Conservation (phyloP, 1,284 basidiomycete species). For the Peniophora sp. region DNA sequence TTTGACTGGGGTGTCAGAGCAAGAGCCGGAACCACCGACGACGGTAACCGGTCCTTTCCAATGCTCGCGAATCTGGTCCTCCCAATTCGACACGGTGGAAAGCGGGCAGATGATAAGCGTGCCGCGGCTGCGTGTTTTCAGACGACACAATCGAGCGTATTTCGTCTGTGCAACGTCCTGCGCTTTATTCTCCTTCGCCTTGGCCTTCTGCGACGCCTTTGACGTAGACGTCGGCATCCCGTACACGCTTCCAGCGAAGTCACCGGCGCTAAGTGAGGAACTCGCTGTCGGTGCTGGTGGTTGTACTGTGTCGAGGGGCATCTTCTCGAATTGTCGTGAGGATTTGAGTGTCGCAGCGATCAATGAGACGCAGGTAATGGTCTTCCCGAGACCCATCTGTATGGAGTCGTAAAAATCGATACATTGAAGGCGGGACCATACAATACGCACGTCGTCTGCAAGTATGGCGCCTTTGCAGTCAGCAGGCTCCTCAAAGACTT, state of each 20-base stretch:
- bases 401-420: conserved; percentile 5
- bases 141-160: conserved; percentile 59
- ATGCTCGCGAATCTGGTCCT: conserved; percentile 96
- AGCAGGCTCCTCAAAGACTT: conserved; percentile 56
- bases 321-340: conserved; percentile 61
- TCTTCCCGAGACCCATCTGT: conserved; percentile 98
- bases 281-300: conserved; percentile 32
- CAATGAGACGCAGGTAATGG: conserved; percentile 88
- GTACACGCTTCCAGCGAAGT: conserved; percentile 76
- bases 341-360: conserved; percentile 80
- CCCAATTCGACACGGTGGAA: conserved; percentile 97
- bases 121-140: conserved; percentile 78
- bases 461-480: conserved; percentile 89
- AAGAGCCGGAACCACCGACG: conserved; percentile 59
- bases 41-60: conserved; percentile 82
- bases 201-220: conserved; percentile 39
- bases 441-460: conserved; percentile 79
- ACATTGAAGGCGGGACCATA: conserved; percentile 8
- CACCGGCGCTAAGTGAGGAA: conserved; percentile 41
- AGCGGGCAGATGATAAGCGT: conserved; percentile 97
- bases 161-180: conserved; percentile 67
- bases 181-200: conserved; percentile 52
- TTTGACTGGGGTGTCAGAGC: conserved; percentile 20
- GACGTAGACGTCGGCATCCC: conserved; percentile 53
- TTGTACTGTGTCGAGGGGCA: conserved; percentile 35